Conservation (phyloP, 805 yeast species). For the Henningerozyma blattae region DNA sequence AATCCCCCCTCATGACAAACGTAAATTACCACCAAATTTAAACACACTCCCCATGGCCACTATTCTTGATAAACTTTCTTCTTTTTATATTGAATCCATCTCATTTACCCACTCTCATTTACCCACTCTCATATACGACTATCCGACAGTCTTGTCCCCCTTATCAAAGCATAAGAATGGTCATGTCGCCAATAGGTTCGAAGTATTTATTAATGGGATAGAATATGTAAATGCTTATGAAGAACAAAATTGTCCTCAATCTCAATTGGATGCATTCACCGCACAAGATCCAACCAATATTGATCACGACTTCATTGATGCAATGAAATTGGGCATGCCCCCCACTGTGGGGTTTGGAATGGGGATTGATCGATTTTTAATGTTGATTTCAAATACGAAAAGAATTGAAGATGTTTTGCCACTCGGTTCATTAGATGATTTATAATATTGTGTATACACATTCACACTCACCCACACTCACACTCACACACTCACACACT, state of each 20-base stretch:
- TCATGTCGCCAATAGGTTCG: conserved; percentile 58
- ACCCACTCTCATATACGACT: conserved; percentile 72
- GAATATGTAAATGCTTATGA: conserved; percentile 92
- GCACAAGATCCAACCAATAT: conserved; percentile 41
- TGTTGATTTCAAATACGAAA: conserved; percentile 54
- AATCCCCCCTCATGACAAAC: neutral
- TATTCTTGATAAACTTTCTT: conserved; percentile 53
- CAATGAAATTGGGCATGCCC: conserved; percentile 89
- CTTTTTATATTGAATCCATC: conserved; percentile 50
- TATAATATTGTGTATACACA: no score
- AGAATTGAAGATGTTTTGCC: conserved; percentile 67
- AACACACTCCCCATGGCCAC: conserved; percentile 25
- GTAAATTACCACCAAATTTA: conserved; percentile 27
- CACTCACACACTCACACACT: conserved; percentile 17
- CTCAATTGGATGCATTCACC: conserved; percentile 52
- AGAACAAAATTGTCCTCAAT: conserved; percentile 82
- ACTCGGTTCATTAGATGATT: conserved; percentile 67
- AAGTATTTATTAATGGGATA: conserved; percentile 64
- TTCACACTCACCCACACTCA: no score
- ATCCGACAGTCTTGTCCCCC: conserved; percentile 80
- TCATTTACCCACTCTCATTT: conserved; percentile 28
- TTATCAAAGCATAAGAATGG: conserved; percentile 57
- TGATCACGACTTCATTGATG: conserved; percentile 57
- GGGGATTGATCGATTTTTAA: conserved; percentile 80
- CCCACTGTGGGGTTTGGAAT: conserved; percentile 99